Conservation (phyloP, 768 basidiomycete genomes). For the Sistotremastrum suecicum region DNA sequence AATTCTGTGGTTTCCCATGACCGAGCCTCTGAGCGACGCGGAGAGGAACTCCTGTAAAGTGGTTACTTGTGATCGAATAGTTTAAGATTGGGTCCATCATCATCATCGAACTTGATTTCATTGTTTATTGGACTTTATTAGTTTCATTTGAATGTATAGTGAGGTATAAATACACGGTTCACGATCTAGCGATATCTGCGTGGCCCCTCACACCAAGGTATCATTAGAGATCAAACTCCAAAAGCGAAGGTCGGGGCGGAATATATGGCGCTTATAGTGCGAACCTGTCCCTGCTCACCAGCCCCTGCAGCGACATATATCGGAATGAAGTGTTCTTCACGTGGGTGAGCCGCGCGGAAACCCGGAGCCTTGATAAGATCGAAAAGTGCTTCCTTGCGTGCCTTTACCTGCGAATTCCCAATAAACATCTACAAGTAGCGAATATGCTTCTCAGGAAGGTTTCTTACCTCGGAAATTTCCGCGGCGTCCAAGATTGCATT, state of each 20-base stretch:
- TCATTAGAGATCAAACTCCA: constrained; percentile 23
- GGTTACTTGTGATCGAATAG: constrained; percentile 30
- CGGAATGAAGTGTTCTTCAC: constrained; percentile 73
- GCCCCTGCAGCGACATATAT: constrained; percentile 67
- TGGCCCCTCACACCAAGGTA: neutral
- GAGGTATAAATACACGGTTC: no score
- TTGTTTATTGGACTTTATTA: neutral
- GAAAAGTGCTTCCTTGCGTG: constrained; percentile 41
- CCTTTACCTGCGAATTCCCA: constrained; percentile 23
- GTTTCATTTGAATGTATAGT: no score
- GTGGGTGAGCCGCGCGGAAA: constrained; percentile 58
- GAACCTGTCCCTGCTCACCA: constrained; percentile 38
- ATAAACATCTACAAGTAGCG: neutral
- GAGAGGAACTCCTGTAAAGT: constrained; percentile 37
- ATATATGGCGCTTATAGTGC: constrained; percentile 36
- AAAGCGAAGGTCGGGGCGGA: constrained; percentile 57
- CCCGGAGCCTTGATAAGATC: constrained; percentile 40
- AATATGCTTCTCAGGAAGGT: neutral
- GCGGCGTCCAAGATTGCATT: constrained; percentile 43
- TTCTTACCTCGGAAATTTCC: constrained; percentile 32
- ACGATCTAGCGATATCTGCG: no score
- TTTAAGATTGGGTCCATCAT: no score
- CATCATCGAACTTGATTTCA: no score
- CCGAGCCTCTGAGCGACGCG: constrained; percentile 37
- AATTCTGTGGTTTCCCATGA: constrained; percentile 70